These are phyloP conservation scores for Penicillium sp. DNA, from an alignment of 2,329 filamentous ascomycete species.

Conservation along the genomic window DNA sequence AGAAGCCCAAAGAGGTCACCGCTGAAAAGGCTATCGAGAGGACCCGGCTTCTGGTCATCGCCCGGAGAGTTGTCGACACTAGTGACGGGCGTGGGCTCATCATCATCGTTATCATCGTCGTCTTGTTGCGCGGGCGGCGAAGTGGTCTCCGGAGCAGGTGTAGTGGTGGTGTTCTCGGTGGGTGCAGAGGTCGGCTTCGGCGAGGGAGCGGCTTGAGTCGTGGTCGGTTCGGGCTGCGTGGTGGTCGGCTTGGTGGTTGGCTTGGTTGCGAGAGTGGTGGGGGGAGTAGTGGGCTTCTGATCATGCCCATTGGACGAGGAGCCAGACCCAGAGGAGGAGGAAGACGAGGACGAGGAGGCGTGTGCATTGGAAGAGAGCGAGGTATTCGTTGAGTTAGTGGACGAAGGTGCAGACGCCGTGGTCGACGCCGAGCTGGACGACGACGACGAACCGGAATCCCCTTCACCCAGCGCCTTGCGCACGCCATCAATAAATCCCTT, in stretches of 20 bases:
- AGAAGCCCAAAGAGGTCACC: conserved; percentile 16
- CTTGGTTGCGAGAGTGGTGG: background rate
- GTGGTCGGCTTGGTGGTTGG: conserved; percentile 5
- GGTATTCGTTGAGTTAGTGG: conserved; percentile 27
- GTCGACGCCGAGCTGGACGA: conserved; percentile 27
- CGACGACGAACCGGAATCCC: conserved; percentile 49
- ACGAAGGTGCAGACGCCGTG: conserved; percentile 24
- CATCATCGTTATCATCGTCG: background rate
- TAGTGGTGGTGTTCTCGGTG: background rate
- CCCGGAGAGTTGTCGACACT: background rate
- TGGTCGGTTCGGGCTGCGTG: background rate
- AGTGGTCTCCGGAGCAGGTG: background rate
- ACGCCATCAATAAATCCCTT: conserved; percentile 54
- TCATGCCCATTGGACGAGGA: conserved; percentile 18
- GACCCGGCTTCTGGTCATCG: background rate
- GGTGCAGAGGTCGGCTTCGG: background rate
- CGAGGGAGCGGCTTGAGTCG: background rate
- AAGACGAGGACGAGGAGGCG: conserved; percentile 26
- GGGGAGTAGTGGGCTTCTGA: conserved; percentile 1
- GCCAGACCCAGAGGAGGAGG: conserved; percentile 24
- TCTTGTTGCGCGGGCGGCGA: background rate
- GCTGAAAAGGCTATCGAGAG: conserved; percentile 3
- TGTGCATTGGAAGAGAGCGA: conserved; percentile 25
- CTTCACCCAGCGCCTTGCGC: conserved; percentile 33
- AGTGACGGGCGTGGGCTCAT: background rate